A percentile compares a stretch with the other conserved stretches of the same genome.
phyloP scores from a whole-genome alignment of 352 stramenopile species.

The Blastocystis sp. region DNA sequence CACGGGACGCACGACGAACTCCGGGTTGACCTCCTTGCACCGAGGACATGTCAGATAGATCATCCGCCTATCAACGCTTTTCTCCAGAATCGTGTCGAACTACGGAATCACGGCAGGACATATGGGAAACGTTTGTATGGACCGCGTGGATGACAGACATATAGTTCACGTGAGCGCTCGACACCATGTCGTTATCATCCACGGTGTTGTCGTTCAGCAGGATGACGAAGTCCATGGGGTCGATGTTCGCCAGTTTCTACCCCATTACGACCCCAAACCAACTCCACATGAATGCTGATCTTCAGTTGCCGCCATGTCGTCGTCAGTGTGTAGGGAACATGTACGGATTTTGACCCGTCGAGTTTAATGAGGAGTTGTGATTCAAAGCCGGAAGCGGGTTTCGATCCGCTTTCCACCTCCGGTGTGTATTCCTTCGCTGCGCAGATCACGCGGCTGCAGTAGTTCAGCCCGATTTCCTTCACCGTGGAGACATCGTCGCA shows the following conservation, averaged over 20 bases:
- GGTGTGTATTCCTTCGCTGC: constrained; percentile 30
- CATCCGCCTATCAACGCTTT: neutral
- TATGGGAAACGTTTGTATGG: constrained; percentile 17
- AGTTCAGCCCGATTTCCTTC: constrained; percentile 55
- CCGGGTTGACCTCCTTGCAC: neutral
- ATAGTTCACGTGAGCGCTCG: constrained; percentile 63
- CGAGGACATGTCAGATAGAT: constrained; percentile 35
- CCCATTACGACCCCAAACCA: neutral
- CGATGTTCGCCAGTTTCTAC: constrained; percentile 35
- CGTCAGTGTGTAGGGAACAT: constrained; percentile 37
- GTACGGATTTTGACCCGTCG: constrained; percentile 31
- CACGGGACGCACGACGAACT: constrained; percentile 34
- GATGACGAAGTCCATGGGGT: constrained; percentile 51
- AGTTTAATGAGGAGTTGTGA: constrained; percentile 51
- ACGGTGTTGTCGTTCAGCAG: constrained; percentile 57
- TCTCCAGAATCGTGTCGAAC: constrained; percentile 1
- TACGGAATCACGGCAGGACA: neutral
- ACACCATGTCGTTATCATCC: constrained; percentile 41
- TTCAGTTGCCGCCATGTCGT: constrained; percentile 66
- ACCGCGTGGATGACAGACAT: constrained; percentile 64
- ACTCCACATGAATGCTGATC: constrained; percentile 26
- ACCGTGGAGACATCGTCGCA: constrained; percentile 56
- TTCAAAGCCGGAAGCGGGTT: neutral
- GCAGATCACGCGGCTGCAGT: constrained; percentile 65
- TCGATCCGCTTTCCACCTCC: neutral